Base-by-base conservation (phyloP, 768 basidiomycete species). In the Leccinum subgranulosum region DNA sequence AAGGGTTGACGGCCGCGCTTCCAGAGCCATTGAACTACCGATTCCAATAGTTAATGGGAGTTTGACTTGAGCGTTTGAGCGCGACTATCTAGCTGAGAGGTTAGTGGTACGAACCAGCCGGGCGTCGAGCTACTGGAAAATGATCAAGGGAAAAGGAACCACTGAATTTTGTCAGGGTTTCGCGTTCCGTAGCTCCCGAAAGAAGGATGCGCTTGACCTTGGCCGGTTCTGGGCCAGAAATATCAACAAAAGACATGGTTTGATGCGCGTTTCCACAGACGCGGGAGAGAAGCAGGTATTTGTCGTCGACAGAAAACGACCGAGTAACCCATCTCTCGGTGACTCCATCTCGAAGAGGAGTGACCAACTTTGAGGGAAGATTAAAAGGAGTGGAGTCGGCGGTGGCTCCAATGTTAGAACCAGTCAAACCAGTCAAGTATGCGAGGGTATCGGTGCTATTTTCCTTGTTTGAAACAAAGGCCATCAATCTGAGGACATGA, bases 401-500 rank as follows among this genome's bases (percentile, higher is more conserved):
- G 36, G 58, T 61, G 25, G 75, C 71, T 27, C 69, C 70, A 0
- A 73, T 72, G 21, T 70, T 57, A 4, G 76, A 76, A 52, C 61
- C 63, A 28, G 57, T 51, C 51, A 77, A 64, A 41, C 57, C 61
- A 25, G 75, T 64, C 54, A 72, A 47, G 61, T 77, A 78, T 21
- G 71, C 69, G 9, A 78, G 64, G 36, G 74, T 73, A 58, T 77
- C 76, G 1, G 62, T 69, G 34, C 67, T 63, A 36, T 76, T 76
- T 52, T 74, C 77, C 60, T 77, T 77, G 64, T 78, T 77, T 25
- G 74, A 78, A 29, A 66, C 60, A 58, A 74, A 78, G 3, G 74
- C 65, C 64, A 77, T 67, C n/a, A 78, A 45, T 47, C 75, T 77
- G 47, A 28, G 25, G 34, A 62, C 34, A 45, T 43, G 6, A 3